Base-by-base conservation (phyloP, 1,139 yeast species). In the Sugiyamaella xylanicola region DNA sequence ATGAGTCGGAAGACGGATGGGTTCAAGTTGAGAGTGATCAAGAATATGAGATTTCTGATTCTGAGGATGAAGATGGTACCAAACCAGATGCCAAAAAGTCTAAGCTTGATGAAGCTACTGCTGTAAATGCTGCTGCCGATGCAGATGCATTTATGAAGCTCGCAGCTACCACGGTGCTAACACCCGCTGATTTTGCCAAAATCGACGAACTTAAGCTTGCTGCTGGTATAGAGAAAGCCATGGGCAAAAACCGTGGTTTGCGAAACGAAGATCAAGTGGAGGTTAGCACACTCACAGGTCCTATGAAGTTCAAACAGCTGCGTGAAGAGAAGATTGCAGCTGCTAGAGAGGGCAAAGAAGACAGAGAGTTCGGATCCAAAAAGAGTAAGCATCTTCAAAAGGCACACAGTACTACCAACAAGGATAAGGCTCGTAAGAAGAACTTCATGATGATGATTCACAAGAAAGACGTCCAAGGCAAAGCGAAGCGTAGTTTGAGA, bases 361-460 rank as follows among this genome's bases (percentile, higher is more conserved):
- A 85, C 59, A 83, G 97, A 70, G 96, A 87, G 56, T 92, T 85
- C 67, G 97, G 97, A 32, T 87, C 96, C 16, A 83, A 85, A 70
- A 87, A 84, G 75, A 81, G 90, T 71, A 82, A 91, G 72, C 66
- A 65, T 42, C 70, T 67, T 15, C 93, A 86, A 46, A 77, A 76
- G 59, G 81, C 85, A 36, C 96, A 86, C 68, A 88, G 97, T 44
- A 92, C 98, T 17, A 95, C 99, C 15, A 93, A 93, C 74, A 85
- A 84, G 74, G 97, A 95, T 73, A 93, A 93, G 83, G 95, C 92
- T 19, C 82, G 98, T 72, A 90, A 90, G 91, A 93, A 93, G 96
- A 95, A 93, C 75, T 93, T 91, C 71, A 93, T 95, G 70, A 93
- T 93, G 99, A 88, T 88, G 92, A 87, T 93, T 65, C 99, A 93